Percentiles rank a stretch among this genome's conserved stretches.
Conservation (phyloP, 164 flowering plant species). For the Vitis labrusca region DNA sequence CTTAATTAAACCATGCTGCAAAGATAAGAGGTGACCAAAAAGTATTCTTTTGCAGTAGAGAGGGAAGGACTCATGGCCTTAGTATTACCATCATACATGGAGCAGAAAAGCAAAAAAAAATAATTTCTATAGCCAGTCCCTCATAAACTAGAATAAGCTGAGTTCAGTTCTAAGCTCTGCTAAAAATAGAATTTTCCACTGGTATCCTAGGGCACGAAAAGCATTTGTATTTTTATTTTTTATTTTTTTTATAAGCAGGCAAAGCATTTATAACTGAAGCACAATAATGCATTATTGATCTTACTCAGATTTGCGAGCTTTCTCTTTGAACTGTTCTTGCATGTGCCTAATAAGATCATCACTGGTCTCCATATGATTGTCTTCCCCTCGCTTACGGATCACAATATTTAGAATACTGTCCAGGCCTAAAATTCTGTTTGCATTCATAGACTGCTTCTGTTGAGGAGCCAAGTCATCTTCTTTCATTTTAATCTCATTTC, state of each 20-base stretch:
- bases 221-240: not conserved
- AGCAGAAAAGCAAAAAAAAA: no score
- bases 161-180: not conserved
- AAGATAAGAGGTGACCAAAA: no score
- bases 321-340: constrained; percentile 99
- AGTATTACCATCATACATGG: no score
- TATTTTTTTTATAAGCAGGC: not conserved
- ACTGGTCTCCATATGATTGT: constrained; percentile 76
- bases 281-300: constrained; percentile 18
- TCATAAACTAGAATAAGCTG: not conserved
- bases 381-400: constrained; percentile 85
- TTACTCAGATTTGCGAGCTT: constrained; percentile 99
- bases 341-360: constrained; percentile 92
- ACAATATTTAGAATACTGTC: constrained; percentile 92
- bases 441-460: constrained; percentile 75
- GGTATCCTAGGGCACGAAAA: not conserved
- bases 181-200: not conserved
- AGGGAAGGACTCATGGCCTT: no score
- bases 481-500: constrained; percentile 96
- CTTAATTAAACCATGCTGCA: no score
- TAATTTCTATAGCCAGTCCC: no score
- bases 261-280: not conserved
- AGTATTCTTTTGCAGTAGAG: no score
- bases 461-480: constrained; percentile 76
- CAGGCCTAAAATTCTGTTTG: constrained; percentile 81